Evolutionary conservation across 768 basidiomycete species (phyloP), one percentile per base, ranked within the genome.

Genomic region (Amanita rubescens): DNA sequence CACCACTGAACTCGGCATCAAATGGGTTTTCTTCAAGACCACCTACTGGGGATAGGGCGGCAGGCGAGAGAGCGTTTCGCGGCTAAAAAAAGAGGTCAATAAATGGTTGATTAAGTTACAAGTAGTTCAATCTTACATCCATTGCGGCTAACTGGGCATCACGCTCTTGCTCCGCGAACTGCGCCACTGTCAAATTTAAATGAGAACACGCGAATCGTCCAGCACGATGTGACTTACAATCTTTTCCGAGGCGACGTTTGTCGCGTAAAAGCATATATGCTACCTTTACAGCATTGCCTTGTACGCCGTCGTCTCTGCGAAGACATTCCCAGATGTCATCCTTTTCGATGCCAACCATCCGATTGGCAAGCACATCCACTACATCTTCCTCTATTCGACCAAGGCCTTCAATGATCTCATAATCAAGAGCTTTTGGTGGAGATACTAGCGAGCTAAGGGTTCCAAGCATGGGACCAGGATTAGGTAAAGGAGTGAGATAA

Each of bases 191-290:
- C 22, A 2, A 49, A 55, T 15, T 53, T 53, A 30, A 55, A 44
- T 14, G 37, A 25, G 56, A 49, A 22, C 37, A 39, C 11, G 22
- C 3, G 30, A 33, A 34, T 34, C 14, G 42, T 53, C 5, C 33
- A 6, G 46, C 12, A 19, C 17, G 34, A 48, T n/a, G 4, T 15
- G 11, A 76, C 92, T 76, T 62, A 95, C 94, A 71, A 65, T 93
- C 91, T 67, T 87, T 81, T 5, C 92, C 84, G 50, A 88, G 76
- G 35, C 93, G 73, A 59, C 84, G 76, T 71, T 94, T 94, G 63
- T 99, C 95, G 53, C 92, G 76, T 42, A 96, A 74, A 3, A 99
- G 75, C 81, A 94, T 84, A 68, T 98, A 99, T 0, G 95, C 94
- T 6, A 99, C 94, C 69, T 96, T 94, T 65, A 98, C 87, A 51